phyloP scores from a whole-genome alignment of 225 moss, liverwort and hornwort genomes.

The Neckera pumila region DNA sequence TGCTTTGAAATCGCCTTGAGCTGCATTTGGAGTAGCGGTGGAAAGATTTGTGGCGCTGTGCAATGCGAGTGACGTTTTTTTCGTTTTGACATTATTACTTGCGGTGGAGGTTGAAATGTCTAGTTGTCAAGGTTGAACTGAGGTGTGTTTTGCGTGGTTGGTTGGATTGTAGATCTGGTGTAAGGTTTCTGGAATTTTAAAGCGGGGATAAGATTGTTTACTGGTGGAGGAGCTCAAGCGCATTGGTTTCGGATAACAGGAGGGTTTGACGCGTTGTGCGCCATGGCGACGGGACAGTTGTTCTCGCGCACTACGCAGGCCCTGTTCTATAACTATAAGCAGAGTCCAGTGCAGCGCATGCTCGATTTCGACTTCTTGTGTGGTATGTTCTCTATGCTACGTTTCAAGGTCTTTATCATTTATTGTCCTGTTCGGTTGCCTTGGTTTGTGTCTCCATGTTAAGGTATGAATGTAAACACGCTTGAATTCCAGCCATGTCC shows the following conservation, averaged over 20 bases:
- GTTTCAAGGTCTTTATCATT: background rate
- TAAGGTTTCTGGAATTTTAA: background rate
- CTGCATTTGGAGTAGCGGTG: background rate
- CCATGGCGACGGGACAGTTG: constrained; percentile 78
- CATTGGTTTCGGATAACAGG: constrained; percentile 1
- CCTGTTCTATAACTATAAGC: constrained; percentile 88
- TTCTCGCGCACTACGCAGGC: constrained; percentile 89
- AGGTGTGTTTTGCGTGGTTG: background rate
- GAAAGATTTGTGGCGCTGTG: background rate
- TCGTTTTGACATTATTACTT: background rate
- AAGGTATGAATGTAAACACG: background rate
- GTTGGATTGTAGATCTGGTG: constrained; percentile 4
- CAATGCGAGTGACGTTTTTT: background rate
- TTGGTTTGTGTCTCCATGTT: background rate
- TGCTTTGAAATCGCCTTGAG: background rate
- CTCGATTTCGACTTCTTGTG: constrained; percentile 78
- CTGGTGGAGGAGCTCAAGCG: background rate
- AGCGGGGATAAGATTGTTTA: background rate
- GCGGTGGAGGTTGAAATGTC: background rate
- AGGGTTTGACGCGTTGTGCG: constrained; percentile 12
- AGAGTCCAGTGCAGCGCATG: constrained; percentile 69
- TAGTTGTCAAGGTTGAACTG: background rate
- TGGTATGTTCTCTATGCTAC: constrained; percentile 8
- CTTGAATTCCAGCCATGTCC: background rate
- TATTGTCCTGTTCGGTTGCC: background rate